phyloP scores from a whole-genome alignment of 805 yeast species.

The Wickerhamomyces pijperi region DNA sequence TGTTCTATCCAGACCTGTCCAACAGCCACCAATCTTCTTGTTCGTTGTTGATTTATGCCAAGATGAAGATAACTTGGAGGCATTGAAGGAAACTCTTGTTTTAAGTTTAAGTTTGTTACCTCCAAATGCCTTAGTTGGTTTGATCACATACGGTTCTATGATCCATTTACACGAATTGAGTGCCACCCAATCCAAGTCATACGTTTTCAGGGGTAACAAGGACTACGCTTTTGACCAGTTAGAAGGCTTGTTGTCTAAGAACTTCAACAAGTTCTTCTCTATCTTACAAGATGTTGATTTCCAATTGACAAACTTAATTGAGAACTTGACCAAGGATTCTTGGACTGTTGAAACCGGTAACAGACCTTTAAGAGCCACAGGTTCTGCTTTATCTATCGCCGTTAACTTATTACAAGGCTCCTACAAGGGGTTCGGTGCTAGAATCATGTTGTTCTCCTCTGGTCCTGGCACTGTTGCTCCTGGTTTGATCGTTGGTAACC shows the following conservation, averaged over 20 bases:
- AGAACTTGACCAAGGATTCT: slow-evolving; percentile 33
- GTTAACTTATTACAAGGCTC: slow-evolving; percentile 25
- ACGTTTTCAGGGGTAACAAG: slow-evolving; percentile 81
- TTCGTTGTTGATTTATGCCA: slow-evolving; percentile 49
- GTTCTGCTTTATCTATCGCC: slow-evolving; percentile 45
- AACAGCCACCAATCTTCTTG: slow-evolving; percentile 32
- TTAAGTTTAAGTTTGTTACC: slow-evolving; percentile 39
- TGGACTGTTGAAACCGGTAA: slow-evolving; percentile 35
- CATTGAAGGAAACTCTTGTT: slow-evolving; percentile 39
- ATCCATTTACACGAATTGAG: slow-evolving; percentile 82
- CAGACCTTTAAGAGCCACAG: slow-evolving; percentile 46
- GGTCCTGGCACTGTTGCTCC: slow-evolving; percentile 63
- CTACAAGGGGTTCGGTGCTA: slow-evolving; percentile 40
- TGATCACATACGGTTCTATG: slow-evolving; percentile 61
- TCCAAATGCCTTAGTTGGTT: slow-evolving; percentile 41
- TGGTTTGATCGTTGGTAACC: slow-evolving; percentile 45
- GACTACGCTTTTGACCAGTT: slow-evolving; percentile 52
- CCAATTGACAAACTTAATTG: slow-evolving; percentile 36
- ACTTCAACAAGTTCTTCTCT: slow-evolving; percentile 10
- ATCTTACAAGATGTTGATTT: slow-evolving; percentile 28
- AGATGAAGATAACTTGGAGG: slow-evolving; percentile 36
- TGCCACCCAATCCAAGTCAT: slow-evolving; percentile 58
- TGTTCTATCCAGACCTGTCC: slow-evolving; percentile 19
- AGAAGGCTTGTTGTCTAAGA: slow-evolving; percentile 34
- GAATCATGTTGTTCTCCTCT: slow-evolving; percentile 41